Conservation (phyloP, 1,284 basidiomycete genomes). For the Rhodotorula sp. region DNA sequence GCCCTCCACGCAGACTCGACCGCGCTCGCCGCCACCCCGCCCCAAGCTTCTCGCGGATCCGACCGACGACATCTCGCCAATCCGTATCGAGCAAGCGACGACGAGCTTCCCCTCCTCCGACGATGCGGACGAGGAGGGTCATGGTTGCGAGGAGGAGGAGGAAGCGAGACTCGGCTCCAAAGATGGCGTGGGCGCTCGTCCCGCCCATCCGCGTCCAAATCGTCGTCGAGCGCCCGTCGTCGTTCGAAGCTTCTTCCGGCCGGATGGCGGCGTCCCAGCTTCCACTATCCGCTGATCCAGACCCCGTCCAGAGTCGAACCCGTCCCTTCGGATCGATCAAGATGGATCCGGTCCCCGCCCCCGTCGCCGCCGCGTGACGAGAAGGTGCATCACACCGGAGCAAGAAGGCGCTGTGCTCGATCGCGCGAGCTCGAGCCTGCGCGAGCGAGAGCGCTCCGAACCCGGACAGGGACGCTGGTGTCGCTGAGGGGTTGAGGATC, state of each 20-base stretch:
- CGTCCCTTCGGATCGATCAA: slow-evolving; percentile 8
- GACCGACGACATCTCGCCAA: not conserved
- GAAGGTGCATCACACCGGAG: slow-evolving; percentile 21
- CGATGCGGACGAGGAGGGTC: not conserved
- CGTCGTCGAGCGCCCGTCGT: not conserved
- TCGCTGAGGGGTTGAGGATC: slow-evolving; percentile 25
- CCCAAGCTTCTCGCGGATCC: not conserved
- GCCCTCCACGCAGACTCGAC: not conserved
- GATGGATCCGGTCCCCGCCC: not conserved
- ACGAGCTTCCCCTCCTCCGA: not conserved
- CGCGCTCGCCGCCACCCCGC: no score
- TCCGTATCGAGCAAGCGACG: not conserved
- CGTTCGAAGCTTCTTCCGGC: not conserved
- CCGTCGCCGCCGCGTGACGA: not conserved
- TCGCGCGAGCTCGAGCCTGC: slow-evolving; percentile 18
- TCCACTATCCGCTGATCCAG: slow-evolving; percentile 51
- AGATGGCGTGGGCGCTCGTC: not conserved
- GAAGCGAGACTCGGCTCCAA: not conserved
- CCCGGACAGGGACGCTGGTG: not conserved
- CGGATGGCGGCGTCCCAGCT: slow-evolving; percentile 13
- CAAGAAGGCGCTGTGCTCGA: slow-evolving; percentile 18
- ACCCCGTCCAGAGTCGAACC: not conserved
- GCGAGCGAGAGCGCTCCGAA: slow-evolving; percentile 7
- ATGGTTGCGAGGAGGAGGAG: not conserved
- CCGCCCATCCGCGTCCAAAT: not conserved